Conservation (phyloP, 2,329 filamentous ascomycete species). For the Pseudogymnoascus sp. region DNA sequence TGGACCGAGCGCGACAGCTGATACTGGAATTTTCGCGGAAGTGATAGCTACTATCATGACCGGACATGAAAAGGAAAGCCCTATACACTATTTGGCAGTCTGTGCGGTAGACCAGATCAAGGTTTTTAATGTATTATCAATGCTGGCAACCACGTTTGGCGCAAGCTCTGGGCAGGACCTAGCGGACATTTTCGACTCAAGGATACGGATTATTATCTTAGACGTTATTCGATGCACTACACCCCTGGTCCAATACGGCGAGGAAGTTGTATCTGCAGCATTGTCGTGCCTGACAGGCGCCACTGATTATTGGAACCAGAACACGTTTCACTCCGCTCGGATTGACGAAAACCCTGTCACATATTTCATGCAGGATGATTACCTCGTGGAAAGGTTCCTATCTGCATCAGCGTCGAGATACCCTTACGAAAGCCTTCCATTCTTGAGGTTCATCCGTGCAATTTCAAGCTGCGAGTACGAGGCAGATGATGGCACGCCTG, state of each 20-base stretch:
- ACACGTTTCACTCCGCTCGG: not conserved
- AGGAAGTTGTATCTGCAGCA: slow-evolving; percentile 28
- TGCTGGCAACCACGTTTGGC: slow-evolving; percentile 37
- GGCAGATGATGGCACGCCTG: slow-evolving; percentile 30
- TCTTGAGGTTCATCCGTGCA: slow-evolving; percentile 63
- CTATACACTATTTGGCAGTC: slow-evolving; percentile 39
- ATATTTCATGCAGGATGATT: slow-evolving; percentile 42
- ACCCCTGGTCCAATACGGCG: slow-evolving; percentile 28
- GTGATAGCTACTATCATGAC: slow-evolving; percentile 37
- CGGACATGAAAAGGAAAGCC: slow-evolving; percentile 31
- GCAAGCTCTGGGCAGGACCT: slow-evolving; percentile 32
- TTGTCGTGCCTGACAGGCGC: slow-evolving; percentile 25
- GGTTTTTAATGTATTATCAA: slow-evolving; percentile 41
- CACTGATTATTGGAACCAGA: slow-evolving; percentile 24
- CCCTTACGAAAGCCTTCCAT: slow-evolving; percentile 77
- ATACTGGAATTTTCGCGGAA: slow-evolving; percentile 35
- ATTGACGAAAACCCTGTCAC: slow-evolving; percentile 31
- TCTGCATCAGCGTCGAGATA: slow-evolving; percentile 67
- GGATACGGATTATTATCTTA: slow-evolving; percentile 31
- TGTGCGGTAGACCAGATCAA: slow-evolving; percentile 38
- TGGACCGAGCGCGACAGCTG: not conserved
- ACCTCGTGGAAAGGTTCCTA: slow-evolving; percentile 41
- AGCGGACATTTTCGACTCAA: slow-evolving; percentile 13
- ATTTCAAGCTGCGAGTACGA: slow-evolving; percentile 46
- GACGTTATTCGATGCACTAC: slow-evolving; percentile 27